These are phyloP conservation scores for Ichthyophonus hoferi DNA, from an alignment of 208 protist species.

Conservation along the genomic window DNA sequence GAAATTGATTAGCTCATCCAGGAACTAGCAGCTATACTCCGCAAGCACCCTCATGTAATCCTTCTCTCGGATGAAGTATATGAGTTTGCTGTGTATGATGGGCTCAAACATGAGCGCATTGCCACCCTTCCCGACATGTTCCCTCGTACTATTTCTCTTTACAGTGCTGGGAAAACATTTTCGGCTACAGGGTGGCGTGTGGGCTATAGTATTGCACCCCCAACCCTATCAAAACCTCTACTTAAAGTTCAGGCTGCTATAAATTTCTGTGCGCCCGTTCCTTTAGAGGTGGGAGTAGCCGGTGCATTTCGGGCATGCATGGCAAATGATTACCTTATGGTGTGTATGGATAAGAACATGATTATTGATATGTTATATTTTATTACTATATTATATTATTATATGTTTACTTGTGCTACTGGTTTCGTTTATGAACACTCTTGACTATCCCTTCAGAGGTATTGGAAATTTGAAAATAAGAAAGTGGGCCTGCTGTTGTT, in stretches of 20 bases:
- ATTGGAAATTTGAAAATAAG: no score
- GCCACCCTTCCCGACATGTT: slow-evolving; percentile 26
- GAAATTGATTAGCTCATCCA: neutral
- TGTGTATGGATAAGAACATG: neutral
- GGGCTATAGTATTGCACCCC: slow-evolving; percentile 3
- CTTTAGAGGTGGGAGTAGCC: neutral
- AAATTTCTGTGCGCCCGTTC: neutral
- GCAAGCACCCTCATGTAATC: slow-evolving; percentile 11
- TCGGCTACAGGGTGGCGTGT: slow-evolving; percentile 5
- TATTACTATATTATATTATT: no score
- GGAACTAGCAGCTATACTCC: neutral
- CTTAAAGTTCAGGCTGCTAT: neutral
- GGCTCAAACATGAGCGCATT: slow-evolving; percentile 10
- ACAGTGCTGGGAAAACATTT: slow-evolving; percentile 32
- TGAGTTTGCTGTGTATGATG: slow-evolving; percentile 8
- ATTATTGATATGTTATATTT: no score
- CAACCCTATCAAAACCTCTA: neutral
- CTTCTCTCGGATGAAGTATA: slow-evolving; percentile 35
- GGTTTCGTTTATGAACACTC: no score
- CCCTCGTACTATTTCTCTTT: slow-evolving; percentile 4
- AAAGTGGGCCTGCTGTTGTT: no score
- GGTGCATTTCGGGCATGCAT: neutral
- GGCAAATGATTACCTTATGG: neutral
- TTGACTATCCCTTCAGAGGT: no score
- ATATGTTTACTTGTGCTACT: no score